Evolutionary conservation across 2,329 filamentous ascomycete genomes (phyloP), one percentile per base, ranked within the genome.

Genomic region (Ophiostoma piceae): DNA sequence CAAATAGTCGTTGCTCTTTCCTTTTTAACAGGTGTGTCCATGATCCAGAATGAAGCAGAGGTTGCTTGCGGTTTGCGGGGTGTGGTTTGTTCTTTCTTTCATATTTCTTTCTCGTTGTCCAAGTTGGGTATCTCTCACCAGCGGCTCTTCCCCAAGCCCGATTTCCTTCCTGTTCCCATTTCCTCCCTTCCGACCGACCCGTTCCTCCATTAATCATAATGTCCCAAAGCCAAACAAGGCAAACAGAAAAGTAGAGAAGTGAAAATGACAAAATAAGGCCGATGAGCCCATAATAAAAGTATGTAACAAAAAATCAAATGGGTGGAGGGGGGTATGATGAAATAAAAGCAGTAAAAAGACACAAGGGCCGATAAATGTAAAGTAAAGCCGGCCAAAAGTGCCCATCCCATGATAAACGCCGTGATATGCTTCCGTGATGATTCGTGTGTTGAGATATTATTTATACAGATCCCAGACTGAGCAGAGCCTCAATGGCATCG

Each of bases 381-480:
- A 62, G 51, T 32, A 62, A 47, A 66, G 37, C 65, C 54, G 14
- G 69, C 47, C 43, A 35, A 54, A 57, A 29, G 32, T 66, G 70
- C 64, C 37, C 54, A 11, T 39, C 62, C 66, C 54, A 43, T 64
- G 7, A 66, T 43, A 39, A 86, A 86, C 84, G 84, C 85, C 85
- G 76, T 77, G 77, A 80, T 75, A 85, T 84, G 83, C 81, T 82
- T 78, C 51, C 51, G 22, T 54, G 16, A 76, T 66, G 22, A 29
- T 26, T 66, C 51, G 47, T 68, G 47, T 68, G 62, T 65, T 41
- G 35, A 39, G 35, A 39, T 37, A 19, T 19, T 68, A 37, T 62
- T 67, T 89, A 90, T 86, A 89, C 83, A 86, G 91, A 94, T 80
- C 91, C 90, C 79, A 95, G 89, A 79, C 88, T 87, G 76, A 95